Conservation (phyloP, 345 rosid species). For the Hirschfeldia incana region DNA sequence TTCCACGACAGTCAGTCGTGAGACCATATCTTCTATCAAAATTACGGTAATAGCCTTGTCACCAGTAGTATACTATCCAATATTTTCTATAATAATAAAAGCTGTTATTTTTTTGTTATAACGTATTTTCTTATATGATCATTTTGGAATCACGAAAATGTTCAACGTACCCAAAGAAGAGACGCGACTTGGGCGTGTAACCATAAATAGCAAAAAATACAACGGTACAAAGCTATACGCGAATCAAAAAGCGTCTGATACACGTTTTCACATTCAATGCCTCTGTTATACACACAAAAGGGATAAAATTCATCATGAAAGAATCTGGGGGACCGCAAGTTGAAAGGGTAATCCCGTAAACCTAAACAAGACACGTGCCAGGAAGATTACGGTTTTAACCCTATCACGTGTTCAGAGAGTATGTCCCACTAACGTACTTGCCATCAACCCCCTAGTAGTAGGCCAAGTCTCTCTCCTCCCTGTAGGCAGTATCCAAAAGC, state of each 20-base stretch:
- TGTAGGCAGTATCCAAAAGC: not conserved
- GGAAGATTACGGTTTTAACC: not conserved
- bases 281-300: not conserved
- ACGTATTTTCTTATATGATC: not conserved
- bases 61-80: not conserved
- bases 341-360: conserved; percentile 19
- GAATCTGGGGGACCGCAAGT: not conserved
- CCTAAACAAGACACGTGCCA: conserved; percentile 4
- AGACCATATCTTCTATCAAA: not conserved
- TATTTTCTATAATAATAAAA: no score
- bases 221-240: not conserved
- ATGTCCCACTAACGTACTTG: conserved; percentile 17
- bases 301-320: not conserved
- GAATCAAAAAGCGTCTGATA: conserved; percentile 18
- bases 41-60: conserved; percentile 1
- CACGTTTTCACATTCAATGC: conserved; percentile 26
- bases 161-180: conserved; percentile 9
- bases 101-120: not conserved
- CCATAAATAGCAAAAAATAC: not conserved
- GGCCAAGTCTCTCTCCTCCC: conserved; percentile 24
- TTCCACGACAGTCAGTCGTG: conserved; percentile 24
- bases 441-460: conserved; percentile 11
- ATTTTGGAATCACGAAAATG: not conserved
- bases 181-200: conserved; percentile 6
- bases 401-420: conserved; percentile 31